Evolutionary conservation across 805 yeast genomes (phyloP).

Genomic region (Candida cerambycidarum): DNA sequence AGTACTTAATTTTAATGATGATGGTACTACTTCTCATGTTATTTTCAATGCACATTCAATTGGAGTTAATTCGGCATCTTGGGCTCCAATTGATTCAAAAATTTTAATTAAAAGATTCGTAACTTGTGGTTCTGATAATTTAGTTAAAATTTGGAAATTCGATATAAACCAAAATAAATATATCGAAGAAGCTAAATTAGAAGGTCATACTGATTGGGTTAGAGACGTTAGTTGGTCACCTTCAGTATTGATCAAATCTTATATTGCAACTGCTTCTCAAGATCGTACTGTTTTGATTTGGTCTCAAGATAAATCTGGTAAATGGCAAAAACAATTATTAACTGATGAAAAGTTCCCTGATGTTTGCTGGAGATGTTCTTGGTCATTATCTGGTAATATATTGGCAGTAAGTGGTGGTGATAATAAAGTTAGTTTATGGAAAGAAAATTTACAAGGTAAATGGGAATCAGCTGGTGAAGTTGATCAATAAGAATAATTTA

Average conservation of each 20-base stretch:
- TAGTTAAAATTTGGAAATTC: constrained; percentile 86
- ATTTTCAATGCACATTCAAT: constrained; percentile 81
- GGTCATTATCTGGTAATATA: constrained; percentile 95
- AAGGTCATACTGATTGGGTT: constrained; percentile 97
- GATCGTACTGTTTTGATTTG: constrained; percentile 93
- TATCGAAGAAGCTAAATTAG: constrained; percentile 70
- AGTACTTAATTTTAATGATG: constrained; percentile 86
- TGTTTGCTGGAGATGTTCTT: constrained; percentile 96
- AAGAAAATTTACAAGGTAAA: constrained; percentile 85
- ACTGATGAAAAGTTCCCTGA: constrained; percentile 87
- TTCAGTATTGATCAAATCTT: constrained; percentile 77
- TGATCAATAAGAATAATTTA: constrained; percentile 53
- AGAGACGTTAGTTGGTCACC: constrained; percentile 99
- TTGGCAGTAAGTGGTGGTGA: constrained; percentile 96
- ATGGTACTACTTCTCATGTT: constrained; percentile 70
- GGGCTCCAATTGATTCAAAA: constrained; percentile 71
- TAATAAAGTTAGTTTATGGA: constrained; percentile 94
- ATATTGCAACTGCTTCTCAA: constrained; percentile 95
- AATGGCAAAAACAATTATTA: constrained; percentile 80
- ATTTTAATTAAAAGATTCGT: constrained; percentile 69
- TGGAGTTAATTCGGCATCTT: constrained; percentile 91
- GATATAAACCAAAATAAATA: constrained; percentile 57
- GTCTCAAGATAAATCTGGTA: constrained; percentile 72
- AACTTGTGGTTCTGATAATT: constrained; percentile 93
- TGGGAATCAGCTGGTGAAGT: constrained; percentile 99